A percentile compares a stretch with the other conserved stretches of the same genome.
phyloP scores from a whole-genome alignment of 441 rosid genomes.

The Cnidoscolus chayamansa region DNA sequence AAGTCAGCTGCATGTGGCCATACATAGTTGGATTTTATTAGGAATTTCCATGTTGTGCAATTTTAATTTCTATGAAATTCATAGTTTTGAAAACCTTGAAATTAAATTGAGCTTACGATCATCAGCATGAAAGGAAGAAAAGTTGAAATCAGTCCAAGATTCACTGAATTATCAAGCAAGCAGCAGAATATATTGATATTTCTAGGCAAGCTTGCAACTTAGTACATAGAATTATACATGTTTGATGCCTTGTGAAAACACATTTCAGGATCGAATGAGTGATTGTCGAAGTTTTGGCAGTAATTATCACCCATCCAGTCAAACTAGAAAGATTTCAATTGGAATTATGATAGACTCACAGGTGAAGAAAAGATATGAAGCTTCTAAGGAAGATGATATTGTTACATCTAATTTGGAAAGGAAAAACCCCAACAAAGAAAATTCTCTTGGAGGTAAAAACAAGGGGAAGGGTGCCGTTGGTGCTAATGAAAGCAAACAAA shows the following conservation, averaged over 20 bases:
- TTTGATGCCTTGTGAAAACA: conserved; percentile 1
- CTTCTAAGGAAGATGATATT: conserved; percentile 32
- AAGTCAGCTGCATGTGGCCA: neutral
- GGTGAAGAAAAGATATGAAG: conserved; percentile 37
- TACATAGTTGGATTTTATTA: neutral
- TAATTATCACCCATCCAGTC: conserved; percentile 55
- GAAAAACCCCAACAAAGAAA: conserved; percentile 31
- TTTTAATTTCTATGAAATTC: neutral
- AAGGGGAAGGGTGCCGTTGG: conserved; percentile 28
- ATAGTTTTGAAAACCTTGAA: neutral
- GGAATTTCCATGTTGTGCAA: neutral
- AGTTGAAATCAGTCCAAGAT: neutral
- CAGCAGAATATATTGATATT: neutral
- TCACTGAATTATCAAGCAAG: neutral
- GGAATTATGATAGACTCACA: conserved; percentile 60
- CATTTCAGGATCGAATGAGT: conserved; percentile 55
- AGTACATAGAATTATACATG: neutral
- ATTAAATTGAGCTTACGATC: neutral
- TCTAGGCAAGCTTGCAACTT: neutral
- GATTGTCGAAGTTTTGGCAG: conserved; percentile 55
- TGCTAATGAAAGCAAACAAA: conserved; percentile 34
- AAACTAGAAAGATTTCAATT: conserved; percentile 72
- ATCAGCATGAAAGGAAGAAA: neutral
- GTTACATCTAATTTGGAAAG: conserved; percentile 30
- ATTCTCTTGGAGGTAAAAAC: conserved; percentile 29